These are phyloP conservation scores for Allantophomopsis cytisporea DNA, from an alignment of 2,329 filamentous ascomycete genomes.

Conservation along the genomic window DNA sequence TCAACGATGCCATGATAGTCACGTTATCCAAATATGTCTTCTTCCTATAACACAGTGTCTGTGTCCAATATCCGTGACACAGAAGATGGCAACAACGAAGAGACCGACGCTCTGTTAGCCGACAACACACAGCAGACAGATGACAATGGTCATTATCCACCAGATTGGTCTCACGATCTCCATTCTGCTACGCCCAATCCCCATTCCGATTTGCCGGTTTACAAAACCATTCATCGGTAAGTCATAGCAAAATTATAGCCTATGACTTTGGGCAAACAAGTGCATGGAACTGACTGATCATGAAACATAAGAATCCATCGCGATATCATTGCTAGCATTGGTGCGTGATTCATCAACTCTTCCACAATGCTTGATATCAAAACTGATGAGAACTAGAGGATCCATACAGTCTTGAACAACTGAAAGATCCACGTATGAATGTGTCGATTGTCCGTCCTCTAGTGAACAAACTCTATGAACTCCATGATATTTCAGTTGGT, in stretches of 20 bases:
- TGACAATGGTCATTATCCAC: constrained; percentile 14
- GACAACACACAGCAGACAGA: not conserved
- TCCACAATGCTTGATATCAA: not conserved
- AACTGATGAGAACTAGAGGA: constrained; percentile 30
- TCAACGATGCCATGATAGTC: no score
- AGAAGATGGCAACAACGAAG: no score
- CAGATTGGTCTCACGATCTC: constrained; percentile 10
- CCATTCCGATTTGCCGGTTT: constrained; percentile 45
- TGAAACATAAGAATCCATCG: constrained; percentile 33
- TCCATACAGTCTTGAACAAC: constrained; percentile 59
- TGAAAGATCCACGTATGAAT: constrained; percentile 72
- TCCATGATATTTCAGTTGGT: constrained; percentile 68
- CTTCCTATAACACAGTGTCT: no score
- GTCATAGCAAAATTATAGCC: constrained; percentile 1
- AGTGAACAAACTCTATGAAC: constrained; percentile 71
- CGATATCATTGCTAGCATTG: constrained; percentile 49
- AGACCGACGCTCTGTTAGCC: no score
- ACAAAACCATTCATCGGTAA: constrained; percentile 61
- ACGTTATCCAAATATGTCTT: no score
- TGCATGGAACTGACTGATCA: not conserved
- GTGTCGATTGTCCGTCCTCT: constrained; percentile 65
- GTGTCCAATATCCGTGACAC: no score
- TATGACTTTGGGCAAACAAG: not conserved
- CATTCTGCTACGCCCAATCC: constrained; percentile 12
- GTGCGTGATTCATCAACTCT: constrained; percentile 27